Conservation (phyloP, 495 filamentous ascomycete species). For the Parathielavia appendiculata region DNA sequence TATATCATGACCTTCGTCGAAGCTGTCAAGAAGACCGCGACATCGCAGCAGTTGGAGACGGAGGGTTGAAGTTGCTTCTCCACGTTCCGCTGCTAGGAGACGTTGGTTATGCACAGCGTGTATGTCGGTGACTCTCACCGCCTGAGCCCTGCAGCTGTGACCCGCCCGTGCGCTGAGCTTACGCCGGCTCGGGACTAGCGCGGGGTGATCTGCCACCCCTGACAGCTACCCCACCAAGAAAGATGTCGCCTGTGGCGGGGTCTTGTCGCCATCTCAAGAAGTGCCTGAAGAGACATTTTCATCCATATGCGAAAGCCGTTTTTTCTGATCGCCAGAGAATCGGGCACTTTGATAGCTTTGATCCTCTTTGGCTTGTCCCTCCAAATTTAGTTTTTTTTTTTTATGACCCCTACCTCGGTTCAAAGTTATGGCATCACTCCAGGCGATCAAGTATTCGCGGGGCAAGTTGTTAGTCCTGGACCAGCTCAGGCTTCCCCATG, state of each 20-base stretch:
- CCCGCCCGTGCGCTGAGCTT: background rate
- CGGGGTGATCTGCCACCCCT: background rate
- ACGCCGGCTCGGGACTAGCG: constrained; percentile 9
- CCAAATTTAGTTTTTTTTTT: background rate
- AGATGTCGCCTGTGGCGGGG: constrained; percentile 13
- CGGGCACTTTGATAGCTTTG: background rate
- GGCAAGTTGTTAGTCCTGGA: constrained; percentile 82
- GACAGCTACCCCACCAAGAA: background rate
- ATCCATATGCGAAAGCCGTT: background rate
- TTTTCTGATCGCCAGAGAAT: background rate
- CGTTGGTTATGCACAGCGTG: too few relatives aligned
- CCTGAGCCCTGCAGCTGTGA: background rate
- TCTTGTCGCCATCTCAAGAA: background rate
- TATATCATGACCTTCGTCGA: constrained; percentile 29
- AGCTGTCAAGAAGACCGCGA: background rate
- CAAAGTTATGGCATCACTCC: constrained; percentile 49
- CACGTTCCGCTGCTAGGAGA: too few relatives aligned
- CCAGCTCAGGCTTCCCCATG: constrained; percentile 84
- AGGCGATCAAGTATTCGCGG: constrained; percentile 81
- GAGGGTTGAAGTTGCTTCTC: too few relatives aligned
- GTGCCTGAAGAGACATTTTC: constrained; percentile 8
- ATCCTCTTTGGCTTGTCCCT: background rate
- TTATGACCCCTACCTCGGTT: background rate
- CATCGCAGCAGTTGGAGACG: background rate
- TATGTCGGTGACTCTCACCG: background rate